Evolutionary conservation across 176 grass and related monocot genomes (phyloP), one percentile per base, ranked within the genome.

Genomic region (Oryza glumipatula): DNA sequence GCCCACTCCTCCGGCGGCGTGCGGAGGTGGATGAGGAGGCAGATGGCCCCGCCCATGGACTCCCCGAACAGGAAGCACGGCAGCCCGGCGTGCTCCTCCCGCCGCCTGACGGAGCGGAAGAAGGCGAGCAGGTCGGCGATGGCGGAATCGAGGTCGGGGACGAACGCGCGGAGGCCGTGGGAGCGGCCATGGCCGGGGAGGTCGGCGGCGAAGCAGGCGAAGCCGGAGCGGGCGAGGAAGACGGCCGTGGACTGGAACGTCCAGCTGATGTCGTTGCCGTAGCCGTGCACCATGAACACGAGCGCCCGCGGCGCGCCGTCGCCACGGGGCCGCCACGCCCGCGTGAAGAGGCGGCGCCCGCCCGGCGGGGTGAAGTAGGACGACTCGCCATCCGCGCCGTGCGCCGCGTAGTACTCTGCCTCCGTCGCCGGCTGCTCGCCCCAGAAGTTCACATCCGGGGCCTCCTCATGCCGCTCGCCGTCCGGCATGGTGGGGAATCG

Each of bases 251-350:
- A 86, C 88, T 95, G 93, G 86, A 98, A 90, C 73, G 91, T 95
- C 96, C 96, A 98, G 87, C 96, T 94, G 48, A 90, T 80, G 85
- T 98, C 96, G 76, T 98, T 95, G 56, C 96, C 89, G 70, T 98
- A 98, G 41, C 96, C 96, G 33, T 98, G 96, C 80, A 98, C 84
- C 91, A 98, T 94, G 89, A 91, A 95, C 22, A 98, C 70, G 36
- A 98, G 75, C 36, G 89, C 96, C 32, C 74, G 84, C 24, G 58
- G 65, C 66, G 65, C 71, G 51, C 45, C 74, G 52, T 8, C 6
- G 70, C 80, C 23, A 10, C 58, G 58, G 11, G 77, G 80, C 41
- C 82, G 78, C 93, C 96, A 98, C 54, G 80, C 71, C 16, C 93
- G 91, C 69, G 93, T 94, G 83, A 98, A 98, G 65, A 95, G 91